Base-by-base conservation (phyloP, 1,284 basidiomycete genomes). In the Boletus smithii region DNA sequence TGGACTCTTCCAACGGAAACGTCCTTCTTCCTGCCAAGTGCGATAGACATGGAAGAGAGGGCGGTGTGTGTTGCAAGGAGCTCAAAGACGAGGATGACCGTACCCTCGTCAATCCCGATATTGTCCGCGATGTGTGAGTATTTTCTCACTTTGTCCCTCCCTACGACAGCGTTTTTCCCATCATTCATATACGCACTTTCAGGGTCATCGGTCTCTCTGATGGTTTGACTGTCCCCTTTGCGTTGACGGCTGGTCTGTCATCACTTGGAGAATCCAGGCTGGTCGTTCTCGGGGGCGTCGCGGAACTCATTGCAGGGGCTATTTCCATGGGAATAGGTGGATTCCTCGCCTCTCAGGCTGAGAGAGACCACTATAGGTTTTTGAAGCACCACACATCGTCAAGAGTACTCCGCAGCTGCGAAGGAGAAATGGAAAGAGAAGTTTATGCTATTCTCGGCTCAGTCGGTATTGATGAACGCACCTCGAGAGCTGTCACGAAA, bases 291-390 rank as follows among this genome's bases (percentile, higher is more conserved):
- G 91, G 92, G 58, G 92, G 95, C 39, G 72, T 97, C 42, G 91
- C 95, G 23, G 91, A 97, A 67, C 83, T 97, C 54, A 90, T 94
- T 50, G 91, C 93, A 3, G 94, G 95, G n/a, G 90, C 93, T 8
- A 91, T 98, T 53, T 88, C 85, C 0, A 99, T 98, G 95, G 95
- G 95, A 51, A 89, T 98, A 41, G 95, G 95, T 48, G 95, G 95
- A 20, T 97, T 95, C 76, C 85, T 99, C 46, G 93, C 93, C 2
- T 93, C 95, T 0, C 92, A 98, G 69, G 90, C 95, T 31, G 95
- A 99, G 69, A 82, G 93, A 42, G 93, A 97, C 68, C 90, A 95
- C 69, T 94, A 91, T 70, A 87, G 86, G 50, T 95, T 89, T 70
- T 80, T 90, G 33, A 80, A 76, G 31, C 76, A 79, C 35, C 78